Base-by-base conservation (phyloP, 2,329 filamentous ascomycete species). In the Nannizziopsis arthrosporioides region DNA sequence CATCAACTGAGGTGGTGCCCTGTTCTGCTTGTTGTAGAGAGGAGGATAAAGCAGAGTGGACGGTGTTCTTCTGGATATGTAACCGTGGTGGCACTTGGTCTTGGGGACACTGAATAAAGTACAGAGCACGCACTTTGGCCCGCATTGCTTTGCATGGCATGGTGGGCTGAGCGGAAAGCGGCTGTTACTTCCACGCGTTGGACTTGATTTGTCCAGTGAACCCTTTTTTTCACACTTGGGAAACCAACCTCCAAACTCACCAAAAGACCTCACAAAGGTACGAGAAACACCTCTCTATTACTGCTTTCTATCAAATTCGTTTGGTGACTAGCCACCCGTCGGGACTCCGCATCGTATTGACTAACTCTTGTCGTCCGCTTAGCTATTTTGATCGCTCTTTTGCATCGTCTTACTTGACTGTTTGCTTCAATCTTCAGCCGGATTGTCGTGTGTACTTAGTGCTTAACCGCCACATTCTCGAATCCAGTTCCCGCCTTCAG, bases 391-490 rank as follows among this genome's bases (percentile, higher is more conserved):
- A 27, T 11, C 41, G 15, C 34, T 17, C 31, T 17, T 15, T 17
- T 34, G 40, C 40, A 15, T 14, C 40, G 19, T 30, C 11, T 18
- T 30, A n/a, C 31, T 42, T 32, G 22, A 30, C 18, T 32, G 30
- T 19, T 38, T 31, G 34, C 35, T 31, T 45, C 36, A 19, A 45
- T 31, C 35, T n/a, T 15, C 32, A 42, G 27, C 15, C 18, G 36
- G 17, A 27, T 45, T 48, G 46, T 48, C 46, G 46, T 48, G 46
- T 48, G 41, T 49, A 41, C 48, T 12, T 19, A 22, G 32, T 47
- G 40, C 36, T 41, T 42, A 39, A 34, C 42, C 40, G 36, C 47
- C 35, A 49, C 43, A 38, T 14, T 37, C n/a, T 30, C 14, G 27
- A 41, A 17, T 37, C 27, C 27, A 36, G 30, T 37, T 27, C 34